These are phyloP conservation scores for Lasiodiplodia sp. DNA, from an alignment of 2,329 filamentous ascomycete genomes.

Conservation along the genomic window DNA sequence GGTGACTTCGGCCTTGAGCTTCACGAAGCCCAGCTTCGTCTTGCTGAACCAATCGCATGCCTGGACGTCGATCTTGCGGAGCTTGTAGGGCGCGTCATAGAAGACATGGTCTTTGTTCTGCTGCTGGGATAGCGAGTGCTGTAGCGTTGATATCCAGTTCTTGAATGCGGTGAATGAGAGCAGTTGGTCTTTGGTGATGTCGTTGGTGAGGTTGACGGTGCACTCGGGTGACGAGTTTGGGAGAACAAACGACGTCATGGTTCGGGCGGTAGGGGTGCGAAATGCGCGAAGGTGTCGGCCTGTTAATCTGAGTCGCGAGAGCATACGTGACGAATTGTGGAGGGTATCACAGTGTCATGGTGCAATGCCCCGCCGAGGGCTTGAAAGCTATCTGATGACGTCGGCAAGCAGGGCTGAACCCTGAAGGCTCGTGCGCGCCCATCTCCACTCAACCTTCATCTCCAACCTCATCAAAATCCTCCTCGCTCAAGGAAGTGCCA, in stretches of 20 bases:
- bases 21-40: slow-evolving; percentile 62
- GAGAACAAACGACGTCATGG: slow-evolving; percentile 54
- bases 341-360: background rate
- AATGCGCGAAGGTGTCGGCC: background rate
- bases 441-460: background rate
- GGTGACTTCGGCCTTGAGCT: slow-evolving; percentile 61
- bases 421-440: background rate
- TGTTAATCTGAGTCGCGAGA: slow-evolving; percentile 31
- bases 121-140: slow-evolving; percentile 58
- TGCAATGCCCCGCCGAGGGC: background rate
- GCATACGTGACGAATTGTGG: slow-evolving; percentile 24
- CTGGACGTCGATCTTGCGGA: slow-evolving; percentile 62
- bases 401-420: background rate
- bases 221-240: slow-evolving; percentile 44
- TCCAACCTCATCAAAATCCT: background rate
- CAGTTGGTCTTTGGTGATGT: slow-evolving; percentile 54
- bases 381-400: slow-evolving; percentile 9
- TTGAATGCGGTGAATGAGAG: slow-evolving; percentile 62
- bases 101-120: slow-evolving; percentile 57
- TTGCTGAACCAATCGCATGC: slow-evolving; percentile 61
- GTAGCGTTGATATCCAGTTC: slow-evolving; percentile 60
- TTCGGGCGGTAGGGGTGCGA: background rate
- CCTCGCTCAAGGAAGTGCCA: background rate
- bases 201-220: slow-evolving; percentile 51
- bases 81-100: slow-evolving; percentile 57